Percentiles rank a stretch among this genome's conserved stretches.
Evolutionary conservation across 2,329 filamentous ascomycete genomes (phyloP).

Genomic region (Beauveria sp.): DNA sequence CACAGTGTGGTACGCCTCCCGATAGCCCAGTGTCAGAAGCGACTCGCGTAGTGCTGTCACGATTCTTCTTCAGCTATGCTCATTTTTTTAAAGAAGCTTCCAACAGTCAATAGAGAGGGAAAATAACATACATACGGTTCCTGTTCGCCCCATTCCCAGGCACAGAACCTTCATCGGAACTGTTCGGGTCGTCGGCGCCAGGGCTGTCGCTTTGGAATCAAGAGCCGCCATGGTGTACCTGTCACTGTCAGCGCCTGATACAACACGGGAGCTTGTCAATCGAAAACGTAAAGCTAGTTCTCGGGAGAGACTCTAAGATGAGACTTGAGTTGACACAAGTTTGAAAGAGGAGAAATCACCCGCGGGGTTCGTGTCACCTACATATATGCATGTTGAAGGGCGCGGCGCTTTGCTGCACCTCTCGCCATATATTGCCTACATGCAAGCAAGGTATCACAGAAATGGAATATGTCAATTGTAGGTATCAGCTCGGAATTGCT

Average conservation of each 20-base stretch:
- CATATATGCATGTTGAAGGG: no score
- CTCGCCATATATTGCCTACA: no score
- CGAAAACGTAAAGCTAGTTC: no score
- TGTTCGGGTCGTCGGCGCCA: slow-evolving; percentile 1
- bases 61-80: background rate
- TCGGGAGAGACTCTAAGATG: background rate
- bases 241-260: background rate
- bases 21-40: slow-evolving; percentile 3
- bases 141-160: slow-evolving; percentile 2
- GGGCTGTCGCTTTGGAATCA: background rate
- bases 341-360: background rate
- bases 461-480: no score
- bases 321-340: background rate
- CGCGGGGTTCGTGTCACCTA: background rate
- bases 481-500: no score
- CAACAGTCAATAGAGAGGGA: no score
- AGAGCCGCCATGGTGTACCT: background rate
- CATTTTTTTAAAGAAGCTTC: background rate
- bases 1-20: background rate
- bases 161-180: slow-evolving; percentile 10
- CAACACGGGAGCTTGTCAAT: no score
- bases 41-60: slow-evolving; percentile 2
- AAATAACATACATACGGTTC: background rate
- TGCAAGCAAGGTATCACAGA: no score
- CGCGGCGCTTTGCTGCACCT: no score